Base-by-base conservation (phyloP, 495 filamentous ascomycete species). In the Penicillium pulvis region DNA sequence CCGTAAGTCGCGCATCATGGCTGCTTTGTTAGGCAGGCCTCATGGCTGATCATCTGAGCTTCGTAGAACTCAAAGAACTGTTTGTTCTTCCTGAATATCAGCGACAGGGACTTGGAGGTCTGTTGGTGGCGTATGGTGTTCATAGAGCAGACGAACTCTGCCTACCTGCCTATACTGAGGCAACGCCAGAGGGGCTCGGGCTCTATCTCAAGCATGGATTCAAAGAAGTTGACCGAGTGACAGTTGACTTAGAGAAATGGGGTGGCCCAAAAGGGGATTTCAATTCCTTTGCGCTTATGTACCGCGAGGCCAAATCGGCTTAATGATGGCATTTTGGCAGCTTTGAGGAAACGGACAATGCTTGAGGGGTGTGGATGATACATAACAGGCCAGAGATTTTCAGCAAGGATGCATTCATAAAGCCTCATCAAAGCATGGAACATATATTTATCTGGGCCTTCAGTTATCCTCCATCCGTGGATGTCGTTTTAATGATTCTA, bases 231-330 rank as follows among this genome's bases (percentile, higher is more conserved):
- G 42, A 49, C 31, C 46, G 46, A 31, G 46, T 49, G 46, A 49
- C 46, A 49, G 46, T 49, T 30, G 46, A 49, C 46, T 31, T 49
- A 14, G 46, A 49, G 20, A 6, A 49, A 30, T 49, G 46, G 46
- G 46, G 46, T 30, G 46, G 46, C 46, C 20, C 46, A 49, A 23
- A 16, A 20, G 46, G 46, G 6, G 46, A 49, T 49, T 49, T 49
- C 12, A 49, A 28, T 31, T 30, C 46, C 6, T 49, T 30, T 49
- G 46, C 23, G 6, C 46, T 49, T 28, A 30, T 49, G 16, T 49
- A 49, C 14, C 20, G 46, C 11, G 46, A 49, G 20, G 31, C 55
- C 46, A 20, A 20, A 10, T 23, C n/a, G 6, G 42, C n/a, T 36
- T 0, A 36, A 6, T 36, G 33, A 36, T 36, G 3, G 33, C 6